Percentiles rank a stretch among this genome's conserved stretches.
Conservation (phyloP, 768 basidiomycete genomes). For the Trichaptum fuscoviolaceum region DNA sequence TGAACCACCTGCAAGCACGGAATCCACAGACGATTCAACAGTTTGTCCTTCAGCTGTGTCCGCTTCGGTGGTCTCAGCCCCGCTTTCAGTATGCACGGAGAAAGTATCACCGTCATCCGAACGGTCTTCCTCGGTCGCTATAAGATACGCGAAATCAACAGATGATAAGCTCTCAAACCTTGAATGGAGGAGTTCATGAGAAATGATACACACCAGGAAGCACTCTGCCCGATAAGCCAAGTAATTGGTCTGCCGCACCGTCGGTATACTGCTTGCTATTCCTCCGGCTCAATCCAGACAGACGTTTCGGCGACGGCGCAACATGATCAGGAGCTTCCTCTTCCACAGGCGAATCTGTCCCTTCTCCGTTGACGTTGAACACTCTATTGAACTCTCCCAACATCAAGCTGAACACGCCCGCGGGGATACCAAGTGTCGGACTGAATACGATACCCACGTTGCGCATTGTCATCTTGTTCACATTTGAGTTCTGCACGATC, state of each 20-base stretch:
- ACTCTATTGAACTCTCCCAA: slow-evolving; percentile 90
- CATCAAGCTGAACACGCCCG: slow-evolving; percentile 93
- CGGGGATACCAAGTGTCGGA: slow-evolving; percentile 96
- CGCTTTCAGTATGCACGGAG: slow-evolving; percentile 68
- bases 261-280: slow-evolving; percentile 84
- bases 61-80: slow-evolving; percentile 63
- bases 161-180: slow-evolving; percentile 17
- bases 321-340: slow-evolving; percentile 17
- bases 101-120: slow-evolving; percentile 63
- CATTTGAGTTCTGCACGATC: slow-evolving; percentile 82
- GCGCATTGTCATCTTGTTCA: slow-evolving; percentile 98
- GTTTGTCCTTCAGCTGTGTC: slow-evolving; percentile 31
- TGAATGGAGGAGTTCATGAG: slow-evolving; percentile 11
- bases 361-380: slow-evolving; percentile 66
- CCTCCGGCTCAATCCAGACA: slow-evolving; percentile 48
- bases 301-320: slow-evolving; percentile 12
- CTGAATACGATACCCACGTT: slow-evolving; percentile 99
- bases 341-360: slow-evolving; percentile 29
- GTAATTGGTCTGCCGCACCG: slow-evolving; percentile 75
- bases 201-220: slow-evolving; percentile 49
- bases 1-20: neutral
- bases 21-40: slow-evolving; percentile 37
- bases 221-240: slow-evolving; percentile 69
- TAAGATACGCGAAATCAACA: slow-evolving; percentile 20
- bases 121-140: slow-evolving; percentile 49